phyloP scores from a whole-genome alignment of 2,329 filamentous ascomycete species.

The Zarea fungicola region DNA sequence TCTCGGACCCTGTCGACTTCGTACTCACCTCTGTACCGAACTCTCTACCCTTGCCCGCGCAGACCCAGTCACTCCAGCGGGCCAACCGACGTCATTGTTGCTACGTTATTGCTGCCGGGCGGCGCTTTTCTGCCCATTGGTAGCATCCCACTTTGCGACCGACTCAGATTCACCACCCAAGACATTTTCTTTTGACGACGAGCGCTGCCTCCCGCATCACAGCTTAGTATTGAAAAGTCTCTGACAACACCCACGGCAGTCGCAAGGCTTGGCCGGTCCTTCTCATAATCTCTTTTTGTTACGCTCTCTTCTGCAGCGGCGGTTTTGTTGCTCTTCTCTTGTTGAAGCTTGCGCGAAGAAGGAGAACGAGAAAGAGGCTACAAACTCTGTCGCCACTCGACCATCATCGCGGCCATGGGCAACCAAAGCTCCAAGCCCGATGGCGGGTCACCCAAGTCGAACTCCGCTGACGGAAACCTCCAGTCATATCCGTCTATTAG shows the following conservation, averaged over 20 bases:
- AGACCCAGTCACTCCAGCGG: slow-evolving; percentile 2
- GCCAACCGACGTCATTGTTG: slow-evolving; percentile 11
- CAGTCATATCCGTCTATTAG: slow-evolving; percentile 89
- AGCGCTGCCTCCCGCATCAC: background rate
- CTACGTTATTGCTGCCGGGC: slow-evolving; percentile 4
- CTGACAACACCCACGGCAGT: background rate
- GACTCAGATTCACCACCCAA: slow-evolving; percentile 7
- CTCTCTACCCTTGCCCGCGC: slow-evolving; percentile 7
- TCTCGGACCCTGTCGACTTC: slow-evolving; percentile 9
- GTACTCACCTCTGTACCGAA: slow-evolving; percentile 9
- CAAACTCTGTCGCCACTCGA: slow-evolving; percentile 11
- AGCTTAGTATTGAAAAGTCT: slow-evolving; percentile 2
- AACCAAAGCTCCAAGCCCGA: slow-evolving; percentile 66
- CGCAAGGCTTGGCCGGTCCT: slow-evolving; percentile 5
- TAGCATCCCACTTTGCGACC: slow-evolving; percentile 5
- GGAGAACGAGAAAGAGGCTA: slow-evolving; percentile 25
- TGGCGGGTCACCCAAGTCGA: slow-evolving; percentile 40
- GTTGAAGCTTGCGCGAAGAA: slow-evolving; percentile 24
- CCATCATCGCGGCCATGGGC: slow-evolving; percentile 51
- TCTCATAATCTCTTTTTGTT: slow-evolving; percentile 16
- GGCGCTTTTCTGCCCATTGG: slow-evolving; percentile 4
- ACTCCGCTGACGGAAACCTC: slow-evolving; percentile 45
- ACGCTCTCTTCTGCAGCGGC: background rate
- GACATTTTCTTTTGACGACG: slow-evolving; percentile 1
- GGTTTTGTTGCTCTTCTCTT: background rate